Conservation (phyloP, 2,329 filamentous ascomycete species). For the Exophiala lecanii-corni region DNA sequence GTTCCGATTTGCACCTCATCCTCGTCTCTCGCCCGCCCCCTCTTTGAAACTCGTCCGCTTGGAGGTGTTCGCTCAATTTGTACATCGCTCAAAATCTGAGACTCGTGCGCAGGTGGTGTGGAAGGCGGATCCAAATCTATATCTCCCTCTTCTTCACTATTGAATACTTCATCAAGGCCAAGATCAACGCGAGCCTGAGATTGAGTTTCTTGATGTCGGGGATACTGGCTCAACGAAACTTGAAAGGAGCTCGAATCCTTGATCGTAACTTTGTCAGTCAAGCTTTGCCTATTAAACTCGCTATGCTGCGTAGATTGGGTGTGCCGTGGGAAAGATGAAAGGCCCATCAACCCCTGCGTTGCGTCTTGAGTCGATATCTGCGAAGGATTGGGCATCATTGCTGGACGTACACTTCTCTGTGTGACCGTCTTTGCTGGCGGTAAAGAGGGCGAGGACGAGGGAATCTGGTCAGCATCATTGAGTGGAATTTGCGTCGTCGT, state of each 20-base stretch:
- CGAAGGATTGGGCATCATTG: slow-evolving; percentile 26
- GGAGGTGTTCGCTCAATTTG: slow-evolving; percentile 2
- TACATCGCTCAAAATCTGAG: neutral
- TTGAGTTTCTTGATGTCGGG: slow-evolving; percentile 12
- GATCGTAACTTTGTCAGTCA: slow-evolving; percentile 20
- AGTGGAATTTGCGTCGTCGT: slow-evolving; percentile 20
- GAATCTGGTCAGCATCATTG: slow-evolving; percentile 12
- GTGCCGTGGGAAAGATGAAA: slow-evolving; percentile 15
- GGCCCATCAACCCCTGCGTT: slow-evolving; percentile 20
- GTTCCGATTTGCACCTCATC: too few species aligned
- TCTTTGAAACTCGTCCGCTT: neutral
- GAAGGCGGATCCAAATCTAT: slow-evolving; percentile 17
- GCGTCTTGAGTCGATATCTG: slow-evolving; percentile 27
- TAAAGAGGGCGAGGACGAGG: slow-evolving; percentile 16
- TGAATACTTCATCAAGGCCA: slow-evolving; percentile 7
- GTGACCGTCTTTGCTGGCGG: slow-evolving; percentile 11
- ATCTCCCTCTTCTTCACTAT: slow-evolving; percentile 18
- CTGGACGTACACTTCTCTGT: slow-evolving; percentile 21
- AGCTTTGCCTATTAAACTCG: neutral
- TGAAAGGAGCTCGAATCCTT: slow-evolving; percentile 25
- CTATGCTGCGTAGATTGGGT: neutral
- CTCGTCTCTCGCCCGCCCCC: too few species aligned
- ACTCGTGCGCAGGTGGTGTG: slow-evolving; percentile 10
- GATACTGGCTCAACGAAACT: slow-evolving; percentile 19
- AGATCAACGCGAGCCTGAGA: slow-evolving; percentile 9